Base-by-base conservation (phyloP, 192 early-diverging fungal species). In the Coemansia sp. region DNA sequence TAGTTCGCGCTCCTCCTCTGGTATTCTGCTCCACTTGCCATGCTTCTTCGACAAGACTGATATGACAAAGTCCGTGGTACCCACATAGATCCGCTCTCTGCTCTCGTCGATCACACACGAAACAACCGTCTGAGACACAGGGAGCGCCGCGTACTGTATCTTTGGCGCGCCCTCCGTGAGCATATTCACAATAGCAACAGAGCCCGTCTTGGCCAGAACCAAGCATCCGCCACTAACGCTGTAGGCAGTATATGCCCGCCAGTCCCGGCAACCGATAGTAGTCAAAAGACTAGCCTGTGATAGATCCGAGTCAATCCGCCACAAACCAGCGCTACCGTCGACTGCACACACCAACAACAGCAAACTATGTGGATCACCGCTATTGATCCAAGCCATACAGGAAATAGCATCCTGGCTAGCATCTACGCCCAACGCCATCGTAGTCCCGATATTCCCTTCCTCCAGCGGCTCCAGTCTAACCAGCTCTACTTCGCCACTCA, bases 231-330 rank as follows among this genome's bases (percentile, higher is more conserved):
- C n/a, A 43, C 70, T 29, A 18, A 47, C 57, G 16, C 38, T 65
- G 50, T 78, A 73, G 3, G 81, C 69, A 3, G 81, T 83, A 44
- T 73, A 61, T 9, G 73, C 49, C 22, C 76, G 72, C 81, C 81
- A 83, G 65, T 83, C 81, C 7, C 49, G 29, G 9, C 29, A 34
- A 2, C 73, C 66, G 4, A 78, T 24, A 16, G 40, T 49, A 4
- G 41, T 27, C 8, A 73, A 5, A 40, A 55, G 27, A 5, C 50
- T 43, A 13, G 73, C 73, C 20, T 68, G 57, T 0, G 66, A 46
- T 31, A 79, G 22, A 40, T 79, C 74, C 2, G 40, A 27, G 3
- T 62, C 20, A 8, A 84, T 53, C 8, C 47, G 24, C 81, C 76
- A 79, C 33, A 84, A 61, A 11, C 62, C 63, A 29, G 72, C 71